Evolutionary conservation across 352 stramenopile species (phyloP).

Genomic region (Phytophthora citrophthora): DNA sequence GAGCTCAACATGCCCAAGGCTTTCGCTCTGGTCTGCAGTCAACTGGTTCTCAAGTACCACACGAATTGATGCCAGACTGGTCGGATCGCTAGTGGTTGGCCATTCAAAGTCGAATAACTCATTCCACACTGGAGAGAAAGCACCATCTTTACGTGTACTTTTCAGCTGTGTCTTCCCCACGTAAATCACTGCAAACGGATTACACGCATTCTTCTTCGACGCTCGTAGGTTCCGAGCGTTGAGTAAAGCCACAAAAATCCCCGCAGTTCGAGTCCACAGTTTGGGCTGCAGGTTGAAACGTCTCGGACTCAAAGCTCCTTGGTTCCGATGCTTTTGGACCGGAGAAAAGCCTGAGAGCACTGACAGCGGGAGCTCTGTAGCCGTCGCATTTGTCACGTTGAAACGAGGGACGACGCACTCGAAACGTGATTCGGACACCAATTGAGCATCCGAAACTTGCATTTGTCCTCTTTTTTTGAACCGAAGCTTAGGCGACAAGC

Average conservation of each 20-base stretch:
- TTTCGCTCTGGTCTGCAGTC: conserved; percentile 68
- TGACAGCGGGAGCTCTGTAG: conserved; percentile 37
- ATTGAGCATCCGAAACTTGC: conserved; percentile 62
- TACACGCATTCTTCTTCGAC: conserved; percentile 75
- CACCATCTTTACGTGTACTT: conserved; percentile 74
- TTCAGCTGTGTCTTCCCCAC: conserved; percentile 61
- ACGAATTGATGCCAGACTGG: conserved; percentile 27
- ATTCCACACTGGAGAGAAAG: conserved; percentile 73
- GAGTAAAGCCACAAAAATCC: conserved; percentile 57
- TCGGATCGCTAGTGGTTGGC: conserved; percentile 20
- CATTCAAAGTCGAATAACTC: conserved; percentile 83
- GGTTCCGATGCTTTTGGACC: conserved; percentile 10
- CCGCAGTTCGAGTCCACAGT: conserved; percentile 60
- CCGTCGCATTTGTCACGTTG: conserved; percentile 53
- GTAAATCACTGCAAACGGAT: conserved; percentile 71
- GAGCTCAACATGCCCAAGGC: conserved; percentile 62
- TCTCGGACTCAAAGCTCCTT: conserved; percentile 11
- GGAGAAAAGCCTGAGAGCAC: conserved; percentile 16
- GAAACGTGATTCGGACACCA: conserved; percentile 56
- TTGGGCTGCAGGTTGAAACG: conserved; percentile 27
- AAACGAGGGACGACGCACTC: conserved; percentile 65
- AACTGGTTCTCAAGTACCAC: conserved; percentile 74
- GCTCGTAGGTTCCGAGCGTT: conserved; percentile 56
- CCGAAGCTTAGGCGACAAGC: conserved; percentile 53
- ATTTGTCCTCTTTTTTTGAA: conserved; percentile 79